These are phyloP conservation scores for Sistotremastrum niveocremeum DNA, from an alignment of 768 basidiomycete genomes.

Conservation along the genomic window DNA sequence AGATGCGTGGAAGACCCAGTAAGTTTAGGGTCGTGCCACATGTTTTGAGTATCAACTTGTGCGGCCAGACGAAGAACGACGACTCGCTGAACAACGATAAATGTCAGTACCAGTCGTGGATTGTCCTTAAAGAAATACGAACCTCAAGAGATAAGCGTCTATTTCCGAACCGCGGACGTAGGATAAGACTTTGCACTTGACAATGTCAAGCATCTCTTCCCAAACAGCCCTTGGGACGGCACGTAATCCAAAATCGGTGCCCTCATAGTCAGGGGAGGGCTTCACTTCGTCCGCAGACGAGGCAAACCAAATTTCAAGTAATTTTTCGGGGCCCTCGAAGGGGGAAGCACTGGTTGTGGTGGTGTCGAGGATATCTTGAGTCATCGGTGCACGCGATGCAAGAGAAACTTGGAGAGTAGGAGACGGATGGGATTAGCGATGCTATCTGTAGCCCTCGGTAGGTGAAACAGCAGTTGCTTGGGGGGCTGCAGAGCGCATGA, in stretches of 20 bases:
- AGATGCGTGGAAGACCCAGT: conserved; percentile 85
- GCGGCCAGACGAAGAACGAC: conserved; percentile 86
- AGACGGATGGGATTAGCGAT: not conserved
- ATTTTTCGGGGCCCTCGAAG: conserved; percentile 90
- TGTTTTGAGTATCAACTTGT: conserved; percentile 95
- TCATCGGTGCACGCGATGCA: not conserved
- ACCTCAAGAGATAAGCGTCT: conserved; percentile 96
- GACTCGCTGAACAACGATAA: conserved; percentile 59
- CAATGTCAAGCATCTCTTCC: conserved; percentile 96
- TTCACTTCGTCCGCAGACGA: conserved; percentile 55
- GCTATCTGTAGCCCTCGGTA: conserved; percentile 1
- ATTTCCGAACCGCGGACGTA: conserved; percentile 78
- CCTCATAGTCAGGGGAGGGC: conserved; percentile 21
- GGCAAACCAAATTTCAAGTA: conserved; percentile 96
- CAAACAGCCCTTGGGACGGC: conserved; percentile 63
- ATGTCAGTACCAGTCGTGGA: not conserved
- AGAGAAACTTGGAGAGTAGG: not conserved
- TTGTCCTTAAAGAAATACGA: conserved; percentile 14
- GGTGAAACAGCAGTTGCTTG: too few relatives aligned
- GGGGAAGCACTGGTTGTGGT: conserved; percentile 27
- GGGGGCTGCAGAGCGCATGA: too few relatives aligned
- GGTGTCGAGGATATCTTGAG: not conserved
- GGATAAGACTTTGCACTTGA: conserved; percentile 92
- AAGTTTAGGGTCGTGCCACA: conserved; percentile 98
- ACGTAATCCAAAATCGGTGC: conserved; percentile 57